Evolutionary conservation across 1,284 basidiomycete genomes (phyloP), one percentile per base, ranked within the genome.

Genomic region (Ustanciosporium gigantosporum): DNA sequence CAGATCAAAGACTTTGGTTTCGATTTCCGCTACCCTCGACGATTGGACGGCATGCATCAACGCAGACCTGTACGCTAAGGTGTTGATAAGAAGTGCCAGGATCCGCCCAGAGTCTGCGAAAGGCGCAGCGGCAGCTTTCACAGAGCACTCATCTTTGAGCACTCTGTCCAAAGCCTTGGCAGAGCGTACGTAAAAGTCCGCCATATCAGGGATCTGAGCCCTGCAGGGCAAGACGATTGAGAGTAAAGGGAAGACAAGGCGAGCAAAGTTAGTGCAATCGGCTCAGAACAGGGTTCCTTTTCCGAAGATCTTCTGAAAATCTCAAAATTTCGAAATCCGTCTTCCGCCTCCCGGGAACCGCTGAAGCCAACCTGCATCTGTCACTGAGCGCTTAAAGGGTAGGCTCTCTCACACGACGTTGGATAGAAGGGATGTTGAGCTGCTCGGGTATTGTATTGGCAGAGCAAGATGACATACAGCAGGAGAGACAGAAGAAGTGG

Each of bases 161-260:
- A 69, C 60, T 9, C 57, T 49, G 25, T 74, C 69, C 25, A 74
- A 49, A 14, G 69, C 56, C 16, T 35, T 36, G 2, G 65, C 69
- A 7, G 67, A 48, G 1, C 69, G 60, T n/a, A 74, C 39, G 49
- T 74, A 74, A 31, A 72, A 74, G 39, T 74, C 71, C 3, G 70
- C 65, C 70, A 73, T 73, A 4, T 13, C 37, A 14, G 36, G 17
- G 17, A 25, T 2, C n/a, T n/a, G n/a, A n/a, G 6, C 7, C 16
- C 6, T 21, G 17, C 24, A 6, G 11, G 20, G 35, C 16, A 35
- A 20, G 6, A 8, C 7, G 7, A 8, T n/a, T 20, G 7, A 34
- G 6, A 34, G 16, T n/a, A 8, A 6, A 7, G 20, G 5, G 7
- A 34, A 34, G 15, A 31, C 27, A 36, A n/a, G 5, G n/a, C n/a